Conservation (phyloP, 495 filamentous ascomycete species). For the Sporormia fimetaria region DNA sequence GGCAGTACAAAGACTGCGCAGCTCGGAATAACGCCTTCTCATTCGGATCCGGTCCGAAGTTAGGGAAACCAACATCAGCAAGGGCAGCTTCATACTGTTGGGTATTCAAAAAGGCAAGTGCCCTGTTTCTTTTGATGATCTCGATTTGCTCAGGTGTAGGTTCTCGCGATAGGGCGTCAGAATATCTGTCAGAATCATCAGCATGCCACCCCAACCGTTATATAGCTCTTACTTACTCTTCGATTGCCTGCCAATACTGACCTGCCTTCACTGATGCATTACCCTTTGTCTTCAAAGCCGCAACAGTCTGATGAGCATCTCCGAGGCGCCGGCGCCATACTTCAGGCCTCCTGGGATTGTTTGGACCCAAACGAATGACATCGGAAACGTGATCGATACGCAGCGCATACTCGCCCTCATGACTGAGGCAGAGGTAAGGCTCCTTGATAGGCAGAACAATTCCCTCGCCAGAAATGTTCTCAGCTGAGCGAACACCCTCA, state of each 20-base stretch:
- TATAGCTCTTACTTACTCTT: conserved; percentile 8
- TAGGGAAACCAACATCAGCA: conserved; percentile 33
- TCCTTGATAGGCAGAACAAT: conserved; percentile 41
- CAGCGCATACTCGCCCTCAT: conserved; percentile 34
- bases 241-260: conserved; percentile 23
- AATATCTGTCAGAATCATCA: conserved; percentile 6
- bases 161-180: conserved; percentile 23
- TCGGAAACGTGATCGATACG: conserved; percentile 46
- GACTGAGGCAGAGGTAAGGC: conserved; percentile 39
- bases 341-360: conserved; percentile 29
- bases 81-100: conserved; percentile 40
- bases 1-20: conserved; percentile 38
- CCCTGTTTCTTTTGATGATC: conserved; percentile 36
- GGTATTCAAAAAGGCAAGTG: conserved; percentile 36
- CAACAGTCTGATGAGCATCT: conserved; percentile 25
- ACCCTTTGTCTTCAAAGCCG: conserved; percentile 37
- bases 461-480: conserved; percentile 28
- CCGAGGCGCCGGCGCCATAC: conserved; percentile 32
- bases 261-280: conserved; percentile 30
- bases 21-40: conserved; percentile 41
- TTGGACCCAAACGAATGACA: conserved; percentile 30
- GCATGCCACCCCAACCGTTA: too few species aligned
- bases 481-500: conserved; percentile 10
- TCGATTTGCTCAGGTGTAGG: conserved; percentile 16
- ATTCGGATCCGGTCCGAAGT: conserved; percentile 22